Evolutionary conservation across 2,329 filamentous ascomycete species (phyloP).

Genomic region (Talaromyces atroroseus): DNA sequence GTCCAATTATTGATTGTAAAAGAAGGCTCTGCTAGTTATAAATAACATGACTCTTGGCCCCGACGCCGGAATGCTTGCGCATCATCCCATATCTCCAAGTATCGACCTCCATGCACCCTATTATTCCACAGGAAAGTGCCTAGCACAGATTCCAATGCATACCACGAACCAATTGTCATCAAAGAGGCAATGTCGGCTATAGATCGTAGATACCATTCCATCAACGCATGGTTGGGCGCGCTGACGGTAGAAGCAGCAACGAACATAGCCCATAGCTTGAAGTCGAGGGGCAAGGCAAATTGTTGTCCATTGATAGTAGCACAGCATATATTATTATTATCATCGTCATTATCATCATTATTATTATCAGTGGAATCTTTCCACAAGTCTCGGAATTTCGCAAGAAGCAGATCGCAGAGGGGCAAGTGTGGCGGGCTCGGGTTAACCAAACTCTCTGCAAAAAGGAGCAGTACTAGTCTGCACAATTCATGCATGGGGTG

Average conservation of each 20-base stretch:
- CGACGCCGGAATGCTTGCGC: not conserved
- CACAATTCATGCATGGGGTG: not conserved
- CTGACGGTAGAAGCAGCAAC: not conserved
- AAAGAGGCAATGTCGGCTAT: not conserved
- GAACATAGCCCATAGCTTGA: not conserved
- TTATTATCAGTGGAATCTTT: not conserved
- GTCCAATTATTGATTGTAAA: too few species aligned
- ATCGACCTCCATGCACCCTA: not conserved
- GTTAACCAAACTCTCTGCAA: not conserved
- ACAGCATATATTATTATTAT: not conserved
- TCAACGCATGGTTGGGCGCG: not conserved
- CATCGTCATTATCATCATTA: not conserved
- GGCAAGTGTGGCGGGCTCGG: slow-evolving; percentile 2
- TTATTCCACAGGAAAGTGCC: not conserved
- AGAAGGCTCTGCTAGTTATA: too few species aligned
- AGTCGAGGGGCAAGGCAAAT: not conserved
- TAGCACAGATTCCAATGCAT: not conserved
- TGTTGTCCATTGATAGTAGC: not conserved
- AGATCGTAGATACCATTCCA: not conserved
- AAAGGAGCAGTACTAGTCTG: slow-evolving; percentile 2
- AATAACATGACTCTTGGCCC: too few species aligned
- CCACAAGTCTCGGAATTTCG: not conserved
- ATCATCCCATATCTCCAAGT: not conserved
- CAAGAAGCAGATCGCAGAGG: slow-evolving; percentile 4
- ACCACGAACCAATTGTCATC: not conserved